Evolutionary conservation across 208 protist species (phyloP).

Genomic region (Crithidia mellificae): DNA sequence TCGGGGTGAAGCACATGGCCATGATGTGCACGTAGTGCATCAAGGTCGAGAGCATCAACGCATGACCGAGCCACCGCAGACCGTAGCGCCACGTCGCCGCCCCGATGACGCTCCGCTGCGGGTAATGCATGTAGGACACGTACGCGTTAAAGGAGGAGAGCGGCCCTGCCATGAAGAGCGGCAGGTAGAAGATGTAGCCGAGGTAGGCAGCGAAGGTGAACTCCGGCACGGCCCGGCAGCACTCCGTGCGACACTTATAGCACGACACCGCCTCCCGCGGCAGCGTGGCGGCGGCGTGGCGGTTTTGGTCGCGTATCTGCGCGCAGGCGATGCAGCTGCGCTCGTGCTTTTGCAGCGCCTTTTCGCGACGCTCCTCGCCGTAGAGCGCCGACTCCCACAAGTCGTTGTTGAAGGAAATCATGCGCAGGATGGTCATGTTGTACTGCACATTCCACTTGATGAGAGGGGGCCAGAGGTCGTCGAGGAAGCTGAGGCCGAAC

Average conservation of each 20-base stretch:
- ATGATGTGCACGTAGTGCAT: constrained; percentile 67
- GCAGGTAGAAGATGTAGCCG: constrained; percentile 84
- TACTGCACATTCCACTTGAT: constrained; percentile 69
- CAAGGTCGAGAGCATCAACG: constrained; percentile 33
- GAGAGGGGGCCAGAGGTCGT: constrained; percentile 24
- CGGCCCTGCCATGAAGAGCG: constrained; percentile 88
- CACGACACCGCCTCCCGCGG: constrained; percentile 35
- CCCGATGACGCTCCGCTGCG: constrained; percentile 33
- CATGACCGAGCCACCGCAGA: constrained; percentile 34
- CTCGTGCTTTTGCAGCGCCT: constrained; percentile 27
- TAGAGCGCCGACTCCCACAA: constrained; percentile 36
- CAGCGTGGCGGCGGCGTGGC: constrained; percentile 1
- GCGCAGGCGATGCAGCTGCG: constrained; percentile 48
- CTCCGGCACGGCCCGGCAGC: constrained; percentile 34
- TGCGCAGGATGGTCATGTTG: constrained; percentile 44
- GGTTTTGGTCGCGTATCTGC: constrained; percentile 34
- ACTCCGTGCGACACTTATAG: constrained; percentile 58
- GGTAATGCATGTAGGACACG: constrained; percentile 68
- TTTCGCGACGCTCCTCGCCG: constrained; percentile 10
- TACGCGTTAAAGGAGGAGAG: constrained; percentile 89
- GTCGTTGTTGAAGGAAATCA: constrained; percentile 78
- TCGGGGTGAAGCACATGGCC: constrained; percentile 38
- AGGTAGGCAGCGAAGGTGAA: constrained; percentile 69
- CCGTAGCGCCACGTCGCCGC: constrained; percentile 36
- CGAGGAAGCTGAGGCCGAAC: constrained; percentile 46